Evolutionary conservation across 805 yeast genomes (phyloP).

Genomic region (Limtongozyma cylindracea): DNA sequence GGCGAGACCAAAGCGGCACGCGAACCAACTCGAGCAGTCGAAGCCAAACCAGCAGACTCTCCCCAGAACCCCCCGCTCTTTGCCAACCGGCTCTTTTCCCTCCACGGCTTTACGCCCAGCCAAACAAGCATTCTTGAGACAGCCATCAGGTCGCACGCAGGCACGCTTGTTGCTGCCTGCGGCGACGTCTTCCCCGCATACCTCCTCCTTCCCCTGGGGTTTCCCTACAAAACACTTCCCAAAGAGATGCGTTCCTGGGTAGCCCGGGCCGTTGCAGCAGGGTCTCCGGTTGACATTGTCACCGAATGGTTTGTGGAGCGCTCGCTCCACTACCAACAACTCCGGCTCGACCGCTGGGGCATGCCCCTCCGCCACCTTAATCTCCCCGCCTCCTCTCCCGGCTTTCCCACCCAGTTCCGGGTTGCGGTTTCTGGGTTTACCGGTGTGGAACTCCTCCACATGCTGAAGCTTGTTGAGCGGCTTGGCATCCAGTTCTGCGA

Average conservation of each 20-base stretch:
- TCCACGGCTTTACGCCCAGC: slow-evolving; percentile 13
- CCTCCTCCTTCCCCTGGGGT: slow-evolving; percentile 8
- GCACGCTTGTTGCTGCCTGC: slow-evolving; percentile 5
- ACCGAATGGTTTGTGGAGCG: slow-evolving; percentile 75
- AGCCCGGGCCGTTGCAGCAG: too few species aligned
- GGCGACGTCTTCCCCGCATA: slow-evolving; percentile 7
- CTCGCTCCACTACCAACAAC: slow-evolving; percentile 26
- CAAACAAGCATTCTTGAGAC: slow-evolving; percentile 12
- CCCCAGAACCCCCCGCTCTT: slow-evolving; percentile 9
- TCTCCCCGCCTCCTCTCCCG: too few species aligned
- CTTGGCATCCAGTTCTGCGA: slow-evolving; percentile 26
- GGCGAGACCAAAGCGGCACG: too few species aligned
- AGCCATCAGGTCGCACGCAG: slow-evolving; percentile 20
- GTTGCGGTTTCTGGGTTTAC: slow-evolving; percentile 49
- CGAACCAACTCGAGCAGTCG: too few species aligned
- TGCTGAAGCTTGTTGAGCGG: slow-evolving; percentile 30
- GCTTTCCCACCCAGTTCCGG: slow-evolving; percentile 6
- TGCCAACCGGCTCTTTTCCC: slow-evolving; percentile 12
- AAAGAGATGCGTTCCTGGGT: too few species aligned
- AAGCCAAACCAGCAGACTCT: not conserved
- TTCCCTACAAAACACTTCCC: too few species aligned
- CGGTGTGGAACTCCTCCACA: slow-evolving; percentile 52
- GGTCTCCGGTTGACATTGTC: slow-evolving; percentile 13
- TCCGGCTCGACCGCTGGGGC: slow-evolving; percentile 38
- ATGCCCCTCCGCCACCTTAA: too few species aligned